These are phyloP conservation scores for Pseudozyma sp. DNA, from an alignment of 1,284 basidiomycete genomes.

Conservation along the genomic window DNA sequence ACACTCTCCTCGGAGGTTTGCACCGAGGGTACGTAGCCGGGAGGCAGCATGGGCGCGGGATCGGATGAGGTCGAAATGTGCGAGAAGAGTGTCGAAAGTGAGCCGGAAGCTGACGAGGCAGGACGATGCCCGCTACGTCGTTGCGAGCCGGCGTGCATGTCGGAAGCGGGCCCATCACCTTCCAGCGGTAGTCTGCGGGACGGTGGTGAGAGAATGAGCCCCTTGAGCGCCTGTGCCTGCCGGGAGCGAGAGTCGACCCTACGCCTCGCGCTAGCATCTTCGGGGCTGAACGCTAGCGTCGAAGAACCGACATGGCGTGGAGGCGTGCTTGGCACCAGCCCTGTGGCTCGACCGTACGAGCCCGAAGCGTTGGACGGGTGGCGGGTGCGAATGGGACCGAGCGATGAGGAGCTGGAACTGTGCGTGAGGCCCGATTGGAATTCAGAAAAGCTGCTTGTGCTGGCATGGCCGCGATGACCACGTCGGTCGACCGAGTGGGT, in stretches of 20 bases:
- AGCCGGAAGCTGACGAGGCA: constrained; percentile 43
- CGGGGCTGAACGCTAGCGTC: constrained; percentile 37
- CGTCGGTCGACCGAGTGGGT: constrained; percentile 31
- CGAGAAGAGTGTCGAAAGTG: constrained; percentile 45
- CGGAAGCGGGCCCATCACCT: constrained; percentile 35
- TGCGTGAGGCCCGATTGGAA: constrained; percentile 39
- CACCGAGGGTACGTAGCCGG: constrained; percentile 28
- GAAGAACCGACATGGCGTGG: constrained; percentile 34
- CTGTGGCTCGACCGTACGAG: constrained; percentile 31
- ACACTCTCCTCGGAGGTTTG: constrained; percentile 42
- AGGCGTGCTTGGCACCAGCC: constrained; percentile 38
- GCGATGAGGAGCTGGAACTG: constrained; percentile 43
- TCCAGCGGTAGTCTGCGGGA: constrained; percentile 36
- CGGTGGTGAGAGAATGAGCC: constrained; percentile 48
- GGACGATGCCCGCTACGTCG: constrained; percentile 40
- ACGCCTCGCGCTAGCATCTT: constrained; percentile 29
- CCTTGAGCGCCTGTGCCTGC: constrained; percentile 47
- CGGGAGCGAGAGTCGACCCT: constrained; percentile 48
- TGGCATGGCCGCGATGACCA: constrained; percentile 36
- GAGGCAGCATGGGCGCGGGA: constrained; percentile 45
- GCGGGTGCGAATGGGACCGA: constrained; percentile 43
- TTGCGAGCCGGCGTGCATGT: constrained; percentile 21
- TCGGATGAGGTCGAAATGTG: constrained; percentile 50
- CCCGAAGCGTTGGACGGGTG: constrained; percentile 38
- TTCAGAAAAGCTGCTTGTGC: constrained; percentile 48